Evolutionary conservation across 2,329 filamentous ascomycete genomes (phyloP), one percentile per base, ranked within the genome.

Genomic region (Aspergillus pseudonomiae): DNA sequence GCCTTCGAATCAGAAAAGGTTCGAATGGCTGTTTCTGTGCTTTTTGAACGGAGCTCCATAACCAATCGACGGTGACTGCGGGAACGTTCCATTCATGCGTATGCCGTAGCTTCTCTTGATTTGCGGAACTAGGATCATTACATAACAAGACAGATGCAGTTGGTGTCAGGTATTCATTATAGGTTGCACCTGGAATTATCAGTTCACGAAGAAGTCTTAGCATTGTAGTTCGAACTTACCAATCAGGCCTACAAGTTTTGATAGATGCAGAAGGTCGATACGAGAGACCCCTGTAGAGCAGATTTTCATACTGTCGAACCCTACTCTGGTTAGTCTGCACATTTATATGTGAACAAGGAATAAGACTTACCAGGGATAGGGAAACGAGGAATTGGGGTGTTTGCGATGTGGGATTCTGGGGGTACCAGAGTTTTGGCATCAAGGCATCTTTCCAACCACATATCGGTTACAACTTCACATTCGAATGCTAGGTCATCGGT

Each of bases 391-490:
- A 97, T 91, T 2, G 95, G 93, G 7, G 87, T 88, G 63, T 92
- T 93, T 28, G 96, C 85, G 46, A 91, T 84, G 74, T 95, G 88
- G 5, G 86, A 82, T 58, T 83, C 80, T 6, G 93, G 92, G 34
- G 90, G 82, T 54, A 92, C 83, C 69, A 94, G 86, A 30, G 80
- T 81, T 76, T 92, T 95, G 67, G 87, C 87, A 74, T 94, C 89
- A 45, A 99, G 81, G 75, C 94, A 98, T 55, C 88, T 88, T 79
- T 99, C 95, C 59, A 99, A 84, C 86, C 94, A 99, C 84, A 95
- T 96, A 74, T 97, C 93, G 12, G 93, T 98, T 36, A 96, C 88
- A 16, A 83, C 73, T 55, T 83, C 76, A 60, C 82, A 80, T 66
- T 80, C 77, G 26, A 78, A 76, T 0, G 75, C 77, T 60, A 78